Evolutionary conservation across 129 eudicot genomes (phyloP), one percentile per base, ranked within the genome.

Genomic region (Flaveria brownii): DNA sequence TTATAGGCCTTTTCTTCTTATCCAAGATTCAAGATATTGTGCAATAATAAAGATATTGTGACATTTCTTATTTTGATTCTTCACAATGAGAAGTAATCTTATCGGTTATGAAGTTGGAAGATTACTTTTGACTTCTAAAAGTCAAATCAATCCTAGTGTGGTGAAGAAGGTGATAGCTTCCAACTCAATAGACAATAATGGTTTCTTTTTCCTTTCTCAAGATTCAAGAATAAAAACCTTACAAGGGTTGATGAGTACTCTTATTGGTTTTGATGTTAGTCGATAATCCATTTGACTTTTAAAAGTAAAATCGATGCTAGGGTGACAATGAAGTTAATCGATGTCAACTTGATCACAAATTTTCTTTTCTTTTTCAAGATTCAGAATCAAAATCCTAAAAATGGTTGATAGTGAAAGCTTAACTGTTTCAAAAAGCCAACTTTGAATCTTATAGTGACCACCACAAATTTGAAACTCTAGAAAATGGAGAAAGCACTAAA

Each of bases 401-500:
- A 22, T 18, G 11, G 68, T 26, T 72, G 83, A 80, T 45, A 18
- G 64, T 68, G 64, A 78, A 73, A 25, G n/a, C 74, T 51, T 20
- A 17, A 70, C n/a, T 47, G 23, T 66, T 72, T 33, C 67, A 65
- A 49, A 13, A 66, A 43, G 57, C 41, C 18, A 73, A 43, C 62
- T 79, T 72, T 79, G 55, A 36, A 65, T 73, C 60, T 72, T 71
- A 65, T 14, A 36, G 56, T 70, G 56, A 78, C 74, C 54, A 54
- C 59, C 22, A 74, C 49, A 45, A 66, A 7, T 74, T 74, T 62
- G 54, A 67, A 71, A 57, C 66, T 25, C 9, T 8, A 6, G 20
- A 20, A 67, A 66, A 80, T 55, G 63, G 50, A 54, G 70, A 73
- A 43, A 73, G 70, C 84, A 80, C 75, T 73, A 80, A 64, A 66